Percentiles rank a stretch among this genome's conserved stretches.
These are phyloP conservation scores for Ogataea neopini DNA, from an alignment of 805 yeast genomes.

Conservation along the genomic window DNA sequence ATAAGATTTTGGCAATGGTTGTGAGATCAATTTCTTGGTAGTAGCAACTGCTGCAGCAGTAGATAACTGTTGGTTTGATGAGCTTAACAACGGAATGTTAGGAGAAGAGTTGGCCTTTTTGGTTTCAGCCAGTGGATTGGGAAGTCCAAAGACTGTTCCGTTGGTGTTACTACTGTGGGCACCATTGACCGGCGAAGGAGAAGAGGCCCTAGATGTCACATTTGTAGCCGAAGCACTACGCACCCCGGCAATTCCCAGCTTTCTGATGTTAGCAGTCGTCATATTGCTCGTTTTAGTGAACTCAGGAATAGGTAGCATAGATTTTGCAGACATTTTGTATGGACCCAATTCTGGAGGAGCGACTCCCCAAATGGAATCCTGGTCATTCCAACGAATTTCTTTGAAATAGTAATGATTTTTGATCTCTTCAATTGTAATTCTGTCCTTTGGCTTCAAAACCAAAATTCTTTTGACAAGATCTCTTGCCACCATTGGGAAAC, in stretches of 20 bases:
- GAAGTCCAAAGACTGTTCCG: slow-evolving; percentile 26
- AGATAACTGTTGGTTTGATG: slow-evolving; percentile 14
- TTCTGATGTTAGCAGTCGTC: slow-evolving; percentile 11
- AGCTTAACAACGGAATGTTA: slow-evolving; percentile 17
- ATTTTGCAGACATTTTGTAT: slow-evolving; percentile 70
- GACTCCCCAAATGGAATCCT: slow-evolving; percentile 55
- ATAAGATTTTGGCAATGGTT: slow-evolving; percentile 15
- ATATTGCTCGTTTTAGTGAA: slow-evolving; percentile 32
- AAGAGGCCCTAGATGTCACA: slow-evolving; percentile 8
- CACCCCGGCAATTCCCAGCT: slow-evolving; percentile 7
- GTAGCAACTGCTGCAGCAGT: slow-evolving; percentile 29
- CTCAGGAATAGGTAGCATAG: slow-evolving; percentile 76
- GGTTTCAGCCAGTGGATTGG: slow-evolving; percentile 18
- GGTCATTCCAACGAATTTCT: slow-evolving; percentile 54
- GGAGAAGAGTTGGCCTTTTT: slow-evolving; percentile 23
- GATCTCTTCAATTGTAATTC: slow-evolving; percentile 58
- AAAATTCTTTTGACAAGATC: slow-evolving; percentile 72
- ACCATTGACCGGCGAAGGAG: slow-evolving; percentile 8
- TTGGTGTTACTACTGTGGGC: slow-evolving; percentile 1
- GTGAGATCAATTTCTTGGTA: slow-evolving; percentile 18
- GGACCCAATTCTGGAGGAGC: slow-evolving; percentile 69
- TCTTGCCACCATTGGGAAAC: slow-evolving; percentile 71
- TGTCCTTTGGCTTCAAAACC: slow-evolving; percentile 60
- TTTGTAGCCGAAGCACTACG: slow-evolving; percentile 14
- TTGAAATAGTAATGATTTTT: slow-evolving; percentile 66